Conservation (phyloP, 78 protist genomes). For the Dictyostelium intermedium region DNA sequence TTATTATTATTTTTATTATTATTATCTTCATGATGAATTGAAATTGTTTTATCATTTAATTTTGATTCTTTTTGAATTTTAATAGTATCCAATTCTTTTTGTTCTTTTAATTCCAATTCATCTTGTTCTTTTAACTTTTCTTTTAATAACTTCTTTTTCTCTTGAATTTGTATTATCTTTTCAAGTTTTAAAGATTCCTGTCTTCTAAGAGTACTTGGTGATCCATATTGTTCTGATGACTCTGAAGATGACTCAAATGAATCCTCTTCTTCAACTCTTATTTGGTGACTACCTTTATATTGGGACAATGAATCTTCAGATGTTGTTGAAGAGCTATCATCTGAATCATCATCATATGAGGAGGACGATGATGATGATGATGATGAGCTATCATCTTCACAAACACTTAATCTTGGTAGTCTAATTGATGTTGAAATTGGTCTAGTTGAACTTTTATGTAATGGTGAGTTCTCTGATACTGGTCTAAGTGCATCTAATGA, state of each 20-base stretch:
- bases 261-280: background rate
- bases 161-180: background rate
- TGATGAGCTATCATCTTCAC: background rate
- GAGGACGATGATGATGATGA: background rate
- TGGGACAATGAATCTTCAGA: background rate
- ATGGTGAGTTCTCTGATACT: constrained; percentile 44
- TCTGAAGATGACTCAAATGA: background rate
- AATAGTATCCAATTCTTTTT: background rate
- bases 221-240: constrained; percentile 3
- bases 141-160: background rate
- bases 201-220: background rate
- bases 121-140: background rate
- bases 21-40: background rate
- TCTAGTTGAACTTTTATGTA: background rate
- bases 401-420: constrained; percentile 24
- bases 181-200: background rate
- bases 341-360: background rate
- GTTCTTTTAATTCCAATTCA: background rate
- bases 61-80: background rate
- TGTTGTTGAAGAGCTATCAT: background rate
- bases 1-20: too few species aligned
- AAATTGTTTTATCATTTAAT: background rate
- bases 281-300: background rate
- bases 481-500: constrained; percentile 37
- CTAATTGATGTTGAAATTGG: background rate